phyloP scores from a whole-genome alignment of 805 yeast species.

The Starmerella bombi region DNA sequence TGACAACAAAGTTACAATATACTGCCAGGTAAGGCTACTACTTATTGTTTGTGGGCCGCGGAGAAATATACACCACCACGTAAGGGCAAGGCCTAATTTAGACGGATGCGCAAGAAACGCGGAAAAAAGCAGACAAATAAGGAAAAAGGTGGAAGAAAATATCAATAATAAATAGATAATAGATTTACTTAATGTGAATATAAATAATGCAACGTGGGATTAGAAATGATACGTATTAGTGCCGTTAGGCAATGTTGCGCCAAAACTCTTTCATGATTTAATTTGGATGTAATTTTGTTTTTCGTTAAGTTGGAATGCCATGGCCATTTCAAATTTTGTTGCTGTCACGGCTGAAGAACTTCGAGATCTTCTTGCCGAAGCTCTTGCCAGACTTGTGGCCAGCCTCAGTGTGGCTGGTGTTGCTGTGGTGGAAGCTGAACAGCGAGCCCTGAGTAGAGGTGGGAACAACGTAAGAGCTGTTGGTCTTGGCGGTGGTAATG shows the following conservation, averaged over 20 bases:
- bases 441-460: conserved; percentile 13
- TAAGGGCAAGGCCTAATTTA: too few relatives aligned
- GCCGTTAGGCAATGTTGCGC: too few relatives aligned
- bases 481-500: conserved; percentile 17
- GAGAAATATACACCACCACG: too few relatives aligned
- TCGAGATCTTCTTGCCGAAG: conserved; percentile 4
- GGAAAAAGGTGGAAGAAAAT: neutral
- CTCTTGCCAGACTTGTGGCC: neutral
- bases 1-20: too few relatives aligned
- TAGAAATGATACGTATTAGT: too few relatives aligned
- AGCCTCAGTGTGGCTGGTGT: neutral
- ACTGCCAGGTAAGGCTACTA: too few relatives aligned
- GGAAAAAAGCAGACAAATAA: neutral
- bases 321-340: neutral
- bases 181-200: neutral
- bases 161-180: neutral
- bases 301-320: too few relatives aligned
- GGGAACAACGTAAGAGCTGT: conserved; percentile 17
- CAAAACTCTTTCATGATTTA: too few relatives aligned
- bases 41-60: too few relatives aligned
- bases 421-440: conserved; percentile 7
- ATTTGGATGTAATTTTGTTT: too few relatives aligned
- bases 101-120: neutral
- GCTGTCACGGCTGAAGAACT: conserved; percentile 8
- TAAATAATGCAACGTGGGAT: too few relatives aligned